Base-by-base conservation (phyloP, 495 filamentous ascomycete genomes). In the Trichoderma asperelloides region DNA sequence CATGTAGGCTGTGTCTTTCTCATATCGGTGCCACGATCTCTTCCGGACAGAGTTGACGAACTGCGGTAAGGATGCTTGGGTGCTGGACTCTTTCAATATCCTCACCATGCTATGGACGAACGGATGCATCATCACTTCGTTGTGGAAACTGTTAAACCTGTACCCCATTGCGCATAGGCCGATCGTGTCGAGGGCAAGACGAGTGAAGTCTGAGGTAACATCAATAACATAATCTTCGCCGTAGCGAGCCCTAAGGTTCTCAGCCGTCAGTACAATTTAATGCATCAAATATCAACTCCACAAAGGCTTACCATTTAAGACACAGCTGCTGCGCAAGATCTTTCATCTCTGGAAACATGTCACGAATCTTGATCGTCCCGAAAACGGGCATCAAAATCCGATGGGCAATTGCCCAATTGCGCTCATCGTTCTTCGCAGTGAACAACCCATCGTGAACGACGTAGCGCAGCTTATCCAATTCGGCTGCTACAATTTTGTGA, bases 121-220 rank as follows among this genome's bases (percentile, higher is more conserved):
- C 1, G 85, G 84, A 71, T 88, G 85, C 69, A 83, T 69, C 12
- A 30, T 25, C 0, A 81, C 76, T 11, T 87, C 84, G 3, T 76
- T 76, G 68, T 89, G 89, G 74, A 87, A 89, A 2, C 81, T 85
- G 69, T 91, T 91, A 78, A 91, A 91, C 11, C 88, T 81, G 21
- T 75, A 84, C 41, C 82, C 86, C 87, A 91, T 89, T 0, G 87
- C 75, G 66, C 86, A 90, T 23, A 90, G 78, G 0, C 86, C 84
- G 65, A 91, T 85, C 0, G 86, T 86, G 68, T 91, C 88, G 5
- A 91, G 76, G 0, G 86, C 87, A 45, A 91, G 72, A 2, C 87
- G 80, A 0, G 88, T 90, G 66, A 91, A 89, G 71, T 89, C 87
- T 37, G 85, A 84, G 0, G 85, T 79, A 0, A 83, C 82, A 27